Evolutionary conservation across 257 asterid species (phyloP), one percentile per base, ranked within the genome.

Genomic region (Rhazya stricta): DNA sequence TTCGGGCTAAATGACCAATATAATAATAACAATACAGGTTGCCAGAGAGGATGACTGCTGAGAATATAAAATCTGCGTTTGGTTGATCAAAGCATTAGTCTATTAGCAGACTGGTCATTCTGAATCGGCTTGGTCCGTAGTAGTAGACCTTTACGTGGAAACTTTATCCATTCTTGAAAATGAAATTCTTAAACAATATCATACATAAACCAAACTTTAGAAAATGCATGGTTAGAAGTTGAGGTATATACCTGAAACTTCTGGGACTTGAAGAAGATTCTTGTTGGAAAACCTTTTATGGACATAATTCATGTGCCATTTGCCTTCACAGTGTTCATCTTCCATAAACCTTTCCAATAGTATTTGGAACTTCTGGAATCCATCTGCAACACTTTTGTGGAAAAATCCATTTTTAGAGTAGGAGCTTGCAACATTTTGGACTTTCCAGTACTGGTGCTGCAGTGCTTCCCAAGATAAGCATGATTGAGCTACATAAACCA

Each of bases 391-490:
- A 51, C 63, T 29, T 39, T 75, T 50, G 70, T 71, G 34, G 75
- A 87, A 82, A 39, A 72, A 36, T 29, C 75, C 80, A 73, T 78
- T 69, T 69, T 61, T 50, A 27, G 67, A 43, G 46, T 42, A 16
- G 58, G 69, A 82, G 10, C 23, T 34, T 12, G 73, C 62, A 53
- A 88, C 57, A 25, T 81, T 78, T 73, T 90, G 85, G 21, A 88
- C 81, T 75, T 84, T 84, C 54, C 63, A 76, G 60, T 83, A 85
- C 43, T 89, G 90, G 61, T 87, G 79, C 77, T 85, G 78, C 34
- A 90, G 85, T 54, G 89, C 87, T 65, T 89, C 96, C 92, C 94
- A 90, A 9, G 84, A 83, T 72, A 90, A 72, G 84, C 94, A 86
- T 34, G 76, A 72, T 39, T 89, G 88, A 43, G 92, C 92, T 69